Evolutionary conservation across 2,329 filamentous ascomycete genomes (phyloP), one percentile per base, ranked within the genome.

Genomic region (Hypoxylon sp.): DNA sequence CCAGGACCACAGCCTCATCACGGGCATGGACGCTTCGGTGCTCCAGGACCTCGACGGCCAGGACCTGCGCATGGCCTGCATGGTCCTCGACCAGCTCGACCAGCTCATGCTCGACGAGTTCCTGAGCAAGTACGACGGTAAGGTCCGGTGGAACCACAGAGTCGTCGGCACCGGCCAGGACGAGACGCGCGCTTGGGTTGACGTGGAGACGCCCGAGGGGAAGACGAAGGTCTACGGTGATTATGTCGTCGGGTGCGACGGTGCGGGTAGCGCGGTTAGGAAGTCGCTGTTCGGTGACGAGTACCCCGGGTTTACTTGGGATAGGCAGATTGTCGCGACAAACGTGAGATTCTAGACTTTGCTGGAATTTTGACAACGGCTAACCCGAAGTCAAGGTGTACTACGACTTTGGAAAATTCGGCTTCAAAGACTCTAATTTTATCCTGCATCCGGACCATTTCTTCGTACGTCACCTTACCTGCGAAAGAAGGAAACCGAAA

Each of bases 371-470:
- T 22, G 41, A 37, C n/a, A 11, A 17, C 46, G n/a, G 52, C 65
- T 69, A 22, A 72, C 55, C 20, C 6, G 22, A 50, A 43, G 4
- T 50, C 43, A 20, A 89, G 85, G 84, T 86, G 10, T 88, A 88
- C 71, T 87, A 89, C 62, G 84, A 87, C 67, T 87, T 89, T 60
- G 77, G 71, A 6, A 83, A 83, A 64, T 86, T 81, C 66, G 82
- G 80, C 24, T 87, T 80, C 68, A 75, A 80, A 56, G 85, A 88
- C 66, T 81, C 82, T 11, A 87, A 87, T 72, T 89, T 89, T 72
- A 85, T 88, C 65, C 80, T 89, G 30, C 81, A 90, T 66, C 87
- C 86, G 0, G 82, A 85, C 20, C 80, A 90, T 69, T 89, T 85
- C 74, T 81, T 75, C 54, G 79, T 80, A 62, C 69, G 77, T 68